Base-by-base conservation (phyloP, 352 stramenopile genomes). In the Blastocystis sp. region DNA sequence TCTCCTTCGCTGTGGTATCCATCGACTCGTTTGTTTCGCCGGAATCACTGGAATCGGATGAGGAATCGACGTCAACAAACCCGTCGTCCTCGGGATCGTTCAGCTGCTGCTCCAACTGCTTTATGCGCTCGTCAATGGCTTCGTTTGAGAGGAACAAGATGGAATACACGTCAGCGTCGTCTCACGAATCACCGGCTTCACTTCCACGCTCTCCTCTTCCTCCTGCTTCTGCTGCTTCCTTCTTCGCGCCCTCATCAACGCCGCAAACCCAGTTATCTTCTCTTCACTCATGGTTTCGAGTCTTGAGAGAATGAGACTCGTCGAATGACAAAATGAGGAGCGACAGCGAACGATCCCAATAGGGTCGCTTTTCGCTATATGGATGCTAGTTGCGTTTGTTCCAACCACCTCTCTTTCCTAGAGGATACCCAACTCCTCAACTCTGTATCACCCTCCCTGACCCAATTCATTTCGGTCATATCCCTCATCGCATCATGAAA, bases 271-370 rank as follows among this genome's bases (percentile, higher is more conserved):
- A 18, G 46, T 64, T 8, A 61, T 32, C 29, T 61, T 63, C 29
- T 38, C 38, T 40, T 81, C 69, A n/a, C 69, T 81, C 69, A 81
- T 81, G n/a, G n/a, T n/a, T n/a, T n/a, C n/a, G n/a, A n/a, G n/a
- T n/a, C n/a, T n/a, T n/a, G n/a, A n/a, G n/a, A n/a, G n/a, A n/a
- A n/a, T n/a, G n/a, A n/a, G n/a, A n/a, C n/a, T n/a, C n/a, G 7
- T 38, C 21, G 24, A 21, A 44, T 11, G 32, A 67, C 2, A 67
- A 40, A 16, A 61, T 32, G 51, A 61, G 16, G n/a, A 61, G 9
- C n/a, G n/a, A n/a, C n/a, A n/a, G n/a, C n/a, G n/a, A n/a, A n/a
- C n/a, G n/a, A n/a, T n/a, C n/a, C n/a, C n/a, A n/a, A n/a, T n/a
- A n/a, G n/a, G n/a, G n/a, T n/a, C n/a, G n/a, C n/a, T n/a, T n/a